Conservation (phyloP, 768 basidiomycete species). For the Boletellus ananas region DNA sequence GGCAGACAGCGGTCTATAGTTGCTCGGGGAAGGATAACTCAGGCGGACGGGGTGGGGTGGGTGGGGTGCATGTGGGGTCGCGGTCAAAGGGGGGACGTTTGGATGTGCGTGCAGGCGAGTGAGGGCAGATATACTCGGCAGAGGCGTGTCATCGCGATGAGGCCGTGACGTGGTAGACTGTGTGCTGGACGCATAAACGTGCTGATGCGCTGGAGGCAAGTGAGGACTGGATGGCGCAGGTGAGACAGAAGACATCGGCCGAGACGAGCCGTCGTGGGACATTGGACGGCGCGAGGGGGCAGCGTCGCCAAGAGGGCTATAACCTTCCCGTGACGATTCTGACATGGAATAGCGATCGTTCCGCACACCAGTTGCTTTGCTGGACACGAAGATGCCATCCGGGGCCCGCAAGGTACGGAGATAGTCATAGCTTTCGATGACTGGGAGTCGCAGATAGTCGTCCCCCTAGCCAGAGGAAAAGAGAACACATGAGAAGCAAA, state of each 20-base stretch:
- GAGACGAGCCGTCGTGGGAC: conserved; percentile 12
- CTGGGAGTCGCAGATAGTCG: conserved; percentile 66
- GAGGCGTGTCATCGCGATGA: conserved; percentile 6
- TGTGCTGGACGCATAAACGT: conserved; percentile 2
- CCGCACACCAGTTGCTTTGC: conserved; percentile 45
- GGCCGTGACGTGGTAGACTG: conserved; percentile 4
- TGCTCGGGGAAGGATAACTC: conserved; percentile 24
- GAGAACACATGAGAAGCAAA: conserved; percentile 5
- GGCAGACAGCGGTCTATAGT: conserved; percentile 41
- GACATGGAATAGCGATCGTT: conserved; percentile 20
- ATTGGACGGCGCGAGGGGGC: conserved; percentile 5
- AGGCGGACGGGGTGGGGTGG: conserved; percentile 12
- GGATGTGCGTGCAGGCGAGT: conserved; percentile 4
- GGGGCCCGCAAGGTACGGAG: conserved; percentile 65
- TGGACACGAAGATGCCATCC: conserved; percentile 68
- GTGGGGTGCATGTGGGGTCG: conserved; percentile 2
- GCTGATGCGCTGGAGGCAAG: conserved; percentile 11
- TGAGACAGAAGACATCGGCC: conserved; percentile 14
- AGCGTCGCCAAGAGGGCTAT: conserved; percentile 4
- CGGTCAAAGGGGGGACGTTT: not conserved
- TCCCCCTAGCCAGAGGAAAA: conserved; percentile 44
- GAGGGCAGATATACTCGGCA: conserved; percentile 25
- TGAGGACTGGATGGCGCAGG: conserved; percentile 9
- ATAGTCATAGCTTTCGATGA: conserved; percentile 72
- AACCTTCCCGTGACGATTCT: conserved; percentile 17